These are phyloP conservation scores for Neurospora sp. DNA, from an alignment of 495 filamentous ascomycete species.

Conservation along the genomic window DNA sequence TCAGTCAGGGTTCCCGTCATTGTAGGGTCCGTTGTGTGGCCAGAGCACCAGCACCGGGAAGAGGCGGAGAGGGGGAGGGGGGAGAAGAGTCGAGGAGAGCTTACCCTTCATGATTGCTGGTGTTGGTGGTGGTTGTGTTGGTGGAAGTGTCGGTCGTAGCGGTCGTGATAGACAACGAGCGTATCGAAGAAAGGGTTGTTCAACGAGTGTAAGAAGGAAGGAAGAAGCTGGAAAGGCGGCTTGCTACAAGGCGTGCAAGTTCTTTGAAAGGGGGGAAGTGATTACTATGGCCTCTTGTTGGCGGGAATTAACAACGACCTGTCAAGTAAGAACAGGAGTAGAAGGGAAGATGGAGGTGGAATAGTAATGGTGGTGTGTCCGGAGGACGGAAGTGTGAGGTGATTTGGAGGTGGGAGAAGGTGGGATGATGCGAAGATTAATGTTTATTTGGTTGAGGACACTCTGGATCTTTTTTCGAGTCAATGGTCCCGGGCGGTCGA, in stretches of 20 bases:
- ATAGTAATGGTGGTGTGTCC: not conserved
- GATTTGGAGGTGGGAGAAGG: not conserved
- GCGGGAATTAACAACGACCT: not conserved
- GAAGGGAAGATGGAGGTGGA: not conserved
- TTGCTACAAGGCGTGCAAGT: not conserved
- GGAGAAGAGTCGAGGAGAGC: constrained; percentile 5
- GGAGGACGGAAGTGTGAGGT: not conserved
- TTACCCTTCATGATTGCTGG: constrained; percentile 42
- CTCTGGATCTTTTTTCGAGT: constrained; percentile 6
- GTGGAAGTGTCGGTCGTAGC: not conserved
- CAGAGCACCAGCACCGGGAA: not conserved
- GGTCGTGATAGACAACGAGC: constrained; percentile 5
- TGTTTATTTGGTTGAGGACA: constrained; percentile 6
- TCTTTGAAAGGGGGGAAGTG: not conserved
- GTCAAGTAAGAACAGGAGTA: not conserved
- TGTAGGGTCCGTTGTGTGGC: not conserved
- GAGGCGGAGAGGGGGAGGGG: not conserved
- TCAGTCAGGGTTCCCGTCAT: not conserved
- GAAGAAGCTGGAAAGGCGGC: constrained; percentile 3
- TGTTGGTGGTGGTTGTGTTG: constrained; percentile 10
- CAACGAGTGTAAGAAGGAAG: constrained; percentile 27
- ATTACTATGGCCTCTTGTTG: not conserved
- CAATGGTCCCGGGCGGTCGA: not conserved
- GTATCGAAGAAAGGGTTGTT: constrained; percentile 6
- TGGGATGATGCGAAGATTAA: not conserved